phyloP scores from a whole-genome alignment of 306 rosid genomes.

The Abrus pulchellus region DNA sequence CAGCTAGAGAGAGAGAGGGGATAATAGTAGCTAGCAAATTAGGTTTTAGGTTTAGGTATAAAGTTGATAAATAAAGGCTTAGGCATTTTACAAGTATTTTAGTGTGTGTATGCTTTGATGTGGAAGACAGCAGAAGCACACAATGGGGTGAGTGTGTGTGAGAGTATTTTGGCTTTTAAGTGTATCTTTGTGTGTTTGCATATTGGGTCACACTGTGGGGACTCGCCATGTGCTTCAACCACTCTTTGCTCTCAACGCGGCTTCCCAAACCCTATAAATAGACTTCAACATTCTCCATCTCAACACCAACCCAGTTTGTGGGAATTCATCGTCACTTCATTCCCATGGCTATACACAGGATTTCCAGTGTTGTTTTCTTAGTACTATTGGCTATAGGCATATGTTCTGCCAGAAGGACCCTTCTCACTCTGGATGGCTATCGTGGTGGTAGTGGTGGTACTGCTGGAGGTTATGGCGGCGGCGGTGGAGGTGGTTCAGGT shows the following conservation, averaged over 20 bases:
- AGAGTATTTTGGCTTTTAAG: not conserved
- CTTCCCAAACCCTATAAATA: constrained; percentile 63
- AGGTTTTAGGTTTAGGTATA: constrained; percentile 26
- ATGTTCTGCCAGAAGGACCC: constrained; percentile 67
- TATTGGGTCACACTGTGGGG: constrained; percentile 58
- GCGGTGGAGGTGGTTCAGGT: constrained; percentile 35
- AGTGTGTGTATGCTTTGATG: constrained; percentile 30
- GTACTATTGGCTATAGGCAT: constrained; percentile 58
- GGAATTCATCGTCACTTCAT: constrained; percentile 10
- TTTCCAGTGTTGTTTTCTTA: constrained; percentile 52
- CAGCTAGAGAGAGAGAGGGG: not conserved
- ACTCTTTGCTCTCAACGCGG: constrained; percentile 52
- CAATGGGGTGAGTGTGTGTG: constrained; percentile 41
- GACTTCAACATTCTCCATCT: constrained; percentile 34
- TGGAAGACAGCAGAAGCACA: constrained; percentile 80
- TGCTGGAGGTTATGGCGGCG: constrained; percentile 45
- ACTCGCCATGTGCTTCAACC: constrained; percentile 65
- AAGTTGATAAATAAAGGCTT: constrained; percentile 29
- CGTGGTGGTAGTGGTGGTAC: constrained; percentile 46
- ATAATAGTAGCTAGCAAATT: constrained; percentile 4
- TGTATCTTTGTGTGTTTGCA: constrained; percentile 28
- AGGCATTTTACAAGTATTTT: constrained; percentile 14
- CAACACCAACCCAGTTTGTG: constrained; percentile 39
- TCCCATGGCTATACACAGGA: constrained; percentile 61
- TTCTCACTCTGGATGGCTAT: constrained; percentile 55